Percentiles rank a stretch among this genome's conserved stretches.
These are phyloP conservation scores for Incumbomyces delicatus DNA, from an alignment of 2,329 filamentous ascomycete genomes.

Conservation along the genomic window DNA sequence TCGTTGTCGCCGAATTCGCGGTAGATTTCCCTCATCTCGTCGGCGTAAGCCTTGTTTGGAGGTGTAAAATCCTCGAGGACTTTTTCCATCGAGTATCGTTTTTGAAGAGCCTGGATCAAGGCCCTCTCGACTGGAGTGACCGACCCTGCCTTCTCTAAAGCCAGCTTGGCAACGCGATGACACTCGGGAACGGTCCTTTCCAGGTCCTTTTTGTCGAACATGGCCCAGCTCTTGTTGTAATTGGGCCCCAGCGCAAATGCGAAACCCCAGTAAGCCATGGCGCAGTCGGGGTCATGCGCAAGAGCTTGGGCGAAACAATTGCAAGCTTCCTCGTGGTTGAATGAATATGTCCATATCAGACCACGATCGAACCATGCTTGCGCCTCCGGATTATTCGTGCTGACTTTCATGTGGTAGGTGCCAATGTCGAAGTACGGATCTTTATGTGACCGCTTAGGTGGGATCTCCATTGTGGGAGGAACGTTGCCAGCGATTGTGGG, in stretches of 20 bases:
- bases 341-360: constrained; percentile 30
- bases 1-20: constrained; percentile 40
- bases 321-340: constrained; percentile 32
- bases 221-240: constrained; percentile 68
- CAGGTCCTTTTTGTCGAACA: constrained; percentile 56
- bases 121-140: constrained; percentile 46
- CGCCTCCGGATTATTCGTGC: constrained; percentile 22
- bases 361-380: constrained; percentile 31
- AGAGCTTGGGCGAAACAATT: constrained; percentile 30
- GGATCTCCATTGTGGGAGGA: neutral
- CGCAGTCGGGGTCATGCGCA: constrained; percentile 25
- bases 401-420: constrained; percentile 27
- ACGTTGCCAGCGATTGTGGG: neutral
- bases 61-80: constrained; percentile 40
- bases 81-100: constrained; percentile 49
- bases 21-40: constrained; percentile 51
- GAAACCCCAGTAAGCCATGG: constrained; percentile 33
- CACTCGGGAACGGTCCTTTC: constrained; percentile 20
- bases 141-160: constrained; percentile 28
- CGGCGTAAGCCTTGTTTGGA: constrained; percentile 53
- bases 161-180: constrained; percentile 24
- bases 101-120: constrained; percentile 52
- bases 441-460: neutral
- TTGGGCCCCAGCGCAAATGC: constrained; percentile 64
- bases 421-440: constrained; percentile 27